phyloP scores from a whole-genome alignment of 2,329 filamentous ascomycete species.

The Macroventuria anomochaeta region DNA sequence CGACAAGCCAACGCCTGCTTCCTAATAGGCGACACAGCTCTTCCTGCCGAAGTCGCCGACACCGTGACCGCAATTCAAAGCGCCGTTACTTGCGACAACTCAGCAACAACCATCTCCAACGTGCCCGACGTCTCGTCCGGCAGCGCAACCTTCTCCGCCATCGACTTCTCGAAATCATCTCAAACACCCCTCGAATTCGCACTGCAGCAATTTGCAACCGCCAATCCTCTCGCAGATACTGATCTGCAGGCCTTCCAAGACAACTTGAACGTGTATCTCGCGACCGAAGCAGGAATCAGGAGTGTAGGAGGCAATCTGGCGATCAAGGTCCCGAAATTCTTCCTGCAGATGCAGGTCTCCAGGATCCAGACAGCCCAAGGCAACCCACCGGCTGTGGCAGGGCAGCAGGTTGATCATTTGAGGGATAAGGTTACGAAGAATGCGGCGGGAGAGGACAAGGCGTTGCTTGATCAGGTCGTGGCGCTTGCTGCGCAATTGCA shows the following conservation, averaged over 20 bases:
- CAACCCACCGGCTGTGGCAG: conserved; percentile 58
- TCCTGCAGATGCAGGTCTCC: conserved; percentile 64
- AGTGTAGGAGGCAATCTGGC: conserved; percentile 60
- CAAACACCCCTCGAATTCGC: conserved; percentile 62
- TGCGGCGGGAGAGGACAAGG: conserved; percentile 57
- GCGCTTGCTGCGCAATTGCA: conserved; percentile 35
- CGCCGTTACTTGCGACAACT: conserved; percentile 59
- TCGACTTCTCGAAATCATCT: conserved; percentile 63
- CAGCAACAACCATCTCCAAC: conserved; percentile 57
- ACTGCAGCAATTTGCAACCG: conserved; percentile 61
- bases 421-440: conserved; percentile 65
- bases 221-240: conserved; percentile 55
- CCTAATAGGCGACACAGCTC: conserved; percentile 57
- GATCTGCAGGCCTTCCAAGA: conserved; percentile 62
- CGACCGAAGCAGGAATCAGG: conserved; percentile 65
- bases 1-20: conserved; percentile 57
- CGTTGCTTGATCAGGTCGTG: conserved; percentile 61
- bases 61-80: conserved; percentile 52
- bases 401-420: conserved; percentile 63
- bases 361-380: conserved; percentile 67
- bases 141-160: conserved; percentile 57
- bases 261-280: conserved; percentile 62
- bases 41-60: conserved; percentile 60
- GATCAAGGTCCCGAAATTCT: conserved; percentile 70
- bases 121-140: conserved; percentile 65